Percentiles rank a stretch among this genome's conserved stretches.
These are phyloP conservation scores for Zychaea mexicana DNA, from an alignment of 371 early-diverging fungal genomes.

Conservation along the genomic window DNA sequence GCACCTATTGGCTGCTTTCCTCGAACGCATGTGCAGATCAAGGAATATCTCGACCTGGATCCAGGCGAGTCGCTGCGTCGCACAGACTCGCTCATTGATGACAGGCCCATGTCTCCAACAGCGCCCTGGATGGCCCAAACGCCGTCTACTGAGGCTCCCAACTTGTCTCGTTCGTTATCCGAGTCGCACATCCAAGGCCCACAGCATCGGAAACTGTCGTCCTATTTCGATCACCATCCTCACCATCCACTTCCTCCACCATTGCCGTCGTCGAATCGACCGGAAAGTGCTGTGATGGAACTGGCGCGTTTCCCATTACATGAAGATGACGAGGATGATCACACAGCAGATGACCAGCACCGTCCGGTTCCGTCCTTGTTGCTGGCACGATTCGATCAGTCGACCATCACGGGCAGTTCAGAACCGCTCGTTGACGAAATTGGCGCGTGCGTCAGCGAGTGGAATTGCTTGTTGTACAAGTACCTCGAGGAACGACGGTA, in stretches of 20 bases:
- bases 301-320: neutral
- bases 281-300: neutral
- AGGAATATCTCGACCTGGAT: slow-evolving; percentile 48
- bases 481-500: slow-evolving; percentile 62
- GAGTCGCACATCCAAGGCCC: slow-evolving; percentile 39
- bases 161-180: slow-evolving; percentile 32
- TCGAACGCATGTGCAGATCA: slow-evolving; percentile 57
- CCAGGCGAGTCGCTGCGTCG: slow-evolving; percentile 17
- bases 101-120: slow-evolving; percentile 11
- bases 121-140: slow-evolving; percentile 9
- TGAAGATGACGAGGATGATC: neutral
- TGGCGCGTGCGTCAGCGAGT: slow-evolving; percentile 67
- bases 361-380: slow-evolving; percentile 34
- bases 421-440: slow-evolving; percentile 77
- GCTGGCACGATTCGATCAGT: slow-evolving; percentile 53
- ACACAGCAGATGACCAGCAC: neutral
- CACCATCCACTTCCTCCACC: neutral
- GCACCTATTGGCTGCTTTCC: slow-evolving; percentile 68
- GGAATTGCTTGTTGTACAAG: slow-evolving; percentile 57
- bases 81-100: neutral
- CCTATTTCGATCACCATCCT: neutral
- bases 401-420: slow-evolving; percentile 54
- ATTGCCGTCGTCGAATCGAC: neutral
- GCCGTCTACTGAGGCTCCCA: slow-evolving; percentile 3
- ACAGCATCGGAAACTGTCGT: slow-evolving; percentile 32